phyloP scores from a whole-genome alignment of 2,329 filamentous ascomycete species.

The Phialemonium atrogriseum region DNA sequence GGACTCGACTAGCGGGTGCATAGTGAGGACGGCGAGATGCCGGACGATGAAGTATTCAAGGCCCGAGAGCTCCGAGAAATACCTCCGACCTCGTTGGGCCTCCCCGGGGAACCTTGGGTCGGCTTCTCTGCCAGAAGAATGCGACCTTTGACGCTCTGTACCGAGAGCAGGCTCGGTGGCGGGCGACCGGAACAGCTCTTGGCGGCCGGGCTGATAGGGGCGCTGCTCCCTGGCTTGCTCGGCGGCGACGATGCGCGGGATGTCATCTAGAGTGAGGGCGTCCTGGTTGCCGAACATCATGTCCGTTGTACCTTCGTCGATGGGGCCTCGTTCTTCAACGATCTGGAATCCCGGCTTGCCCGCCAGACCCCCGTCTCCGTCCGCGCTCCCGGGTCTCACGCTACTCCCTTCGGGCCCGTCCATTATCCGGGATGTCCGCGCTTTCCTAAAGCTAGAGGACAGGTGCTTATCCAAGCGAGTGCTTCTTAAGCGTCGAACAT shows the following conservation, averaged over 20 bases:
- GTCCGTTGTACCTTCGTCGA: slow-evolving; percentile 63
- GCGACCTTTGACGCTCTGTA: slow-evolving; percentile 59
- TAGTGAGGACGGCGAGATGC: slow-evolving; percentile 87
- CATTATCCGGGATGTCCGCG: slow-evolving; percentile 84
- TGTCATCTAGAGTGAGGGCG: slow-evolving; percentile 89
- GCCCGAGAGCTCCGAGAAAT: slow-evolving; percentile 92
- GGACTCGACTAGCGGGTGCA: slow-evolving; percentile 84
- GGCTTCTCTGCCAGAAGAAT: slow-evolving; percentile 40
- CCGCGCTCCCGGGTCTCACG: slow-evolving; percentile 63
- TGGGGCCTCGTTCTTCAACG: slow-evolving; percentile 66
- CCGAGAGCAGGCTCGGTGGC: slow-evolving; percentile 56
- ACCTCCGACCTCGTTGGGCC: slow-evolving; percentile 59
- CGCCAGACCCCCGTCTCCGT: slow-evolving; percentile 47
- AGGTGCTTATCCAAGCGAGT: slow-evolving; percentile 91
- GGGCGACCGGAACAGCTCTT: slow-evolving; percentile 53
- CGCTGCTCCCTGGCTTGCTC: slow-evolving; percentile 90
- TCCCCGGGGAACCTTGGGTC: slow-evolving; percentile 42
- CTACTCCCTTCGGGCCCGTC: slow-evolving; percentile 69
- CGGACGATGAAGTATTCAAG: slow-evolving; percentile 97
- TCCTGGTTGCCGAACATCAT: slow-evolving; percentile 86
- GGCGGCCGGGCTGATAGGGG: slow-evolving; percentile 67
- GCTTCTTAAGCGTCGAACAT: slow-evolving; percentile 84
- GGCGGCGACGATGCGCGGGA: slow-evolving; percentile 88
- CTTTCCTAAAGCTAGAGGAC: slow-evolving; percentile 85
- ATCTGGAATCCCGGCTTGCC: slow-evolving; percentile 60